Evolutionary conservation across 2,329 filamentous ascomycete genomes (phyloP).

Genomic region (Diplodia sapinea): DNA sequence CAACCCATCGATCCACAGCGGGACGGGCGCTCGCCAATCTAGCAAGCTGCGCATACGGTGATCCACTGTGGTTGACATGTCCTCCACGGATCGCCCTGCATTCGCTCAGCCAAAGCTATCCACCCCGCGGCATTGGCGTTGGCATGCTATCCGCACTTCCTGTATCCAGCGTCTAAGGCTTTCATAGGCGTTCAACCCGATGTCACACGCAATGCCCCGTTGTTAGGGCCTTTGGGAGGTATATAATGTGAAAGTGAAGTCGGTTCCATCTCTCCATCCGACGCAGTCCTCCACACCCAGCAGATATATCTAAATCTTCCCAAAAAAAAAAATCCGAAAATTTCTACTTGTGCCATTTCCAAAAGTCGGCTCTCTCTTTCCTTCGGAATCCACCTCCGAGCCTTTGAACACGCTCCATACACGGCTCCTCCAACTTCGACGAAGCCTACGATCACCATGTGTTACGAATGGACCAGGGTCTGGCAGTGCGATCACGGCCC

Average conservation of each 20-base stretch:
- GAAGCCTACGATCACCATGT: slow-evolving; percentile 13
- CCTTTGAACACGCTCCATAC: not conserved
- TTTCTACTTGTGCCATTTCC: not conserved
- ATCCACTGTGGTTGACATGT: slow-evolving; percentile 16
- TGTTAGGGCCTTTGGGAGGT: not conserved
- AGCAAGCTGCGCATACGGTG: slow-evolving; percentile 18
- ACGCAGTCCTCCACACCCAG: not conserved
- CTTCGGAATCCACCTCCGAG: too few relatives aligned
- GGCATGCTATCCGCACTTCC: not conserved
- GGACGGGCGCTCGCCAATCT: slow-evolving; percentile 25
- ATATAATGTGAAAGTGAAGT: slow-evolving; percentile 16
- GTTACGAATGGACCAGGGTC: slow-evolving; percentile 30
- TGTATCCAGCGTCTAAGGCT: slow-evolving; percentile 3
- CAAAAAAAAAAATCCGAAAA: not conserved
- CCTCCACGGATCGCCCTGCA: slow-evolving; percentile 8
- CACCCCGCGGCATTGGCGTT: slow-evolving; percentile 3
- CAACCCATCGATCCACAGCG: slow-evolving; percentile 26
- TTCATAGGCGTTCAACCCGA: not conserved
- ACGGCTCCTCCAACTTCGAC: not conserved
- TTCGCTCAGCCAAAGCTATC: slow-evolving; percentile 11
- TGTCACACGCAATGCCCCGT: slow-evolving; percentile 3
- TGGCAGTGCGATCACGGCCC: slow-evolving; percentile 31
- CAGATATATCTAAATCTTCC: not conserved
- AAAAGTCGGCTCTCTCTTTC: not conserved
- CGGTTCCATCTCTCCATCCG: not conserved